phyloP scores from a whole-genome alignment of 768 basidiomycete genomes.

The Xerocomus spinulosus region DNA sequence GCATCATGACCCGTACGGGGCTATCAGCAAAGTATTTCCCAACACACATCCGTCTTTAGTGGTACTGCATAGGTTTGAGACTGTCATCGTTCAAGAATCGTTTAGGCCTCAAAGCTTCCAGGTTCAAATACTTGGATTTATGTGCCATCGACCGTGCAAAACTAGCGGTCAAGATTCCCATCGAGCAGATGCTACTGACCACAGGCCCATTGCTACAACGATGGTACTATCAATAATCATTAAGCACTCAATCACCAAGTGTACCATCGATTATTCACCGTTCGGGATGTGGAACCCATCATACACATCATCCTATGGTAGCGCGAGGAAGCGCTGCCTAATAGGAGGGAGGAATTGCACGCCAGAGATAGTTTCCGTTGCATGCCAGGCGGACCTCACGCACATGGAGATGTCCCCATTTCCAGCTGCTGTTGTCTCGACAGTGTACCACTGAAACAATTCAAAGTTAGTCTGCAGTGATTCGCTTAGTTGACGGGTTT shows the following conservation, averaged over 20 bases:
- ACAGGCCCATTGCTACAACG: slow-evolving; percentile 1
- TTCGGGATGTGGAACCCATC: slow-evolving; percentile 9
- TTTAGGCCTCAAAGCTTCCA: slow-evolving; percentile 3
- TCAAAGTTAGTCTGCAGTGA: too few species aligned
- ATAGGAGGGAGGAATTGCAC: too few species aligned
- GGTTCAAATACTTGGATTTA: slow-evolving; percentile 2
- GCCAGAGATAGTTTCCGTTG: too few species aligned
- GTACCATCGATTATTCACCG: background rate
- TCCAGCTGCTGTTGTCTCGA: too few species aligned
- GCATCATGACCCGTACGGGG: slow-evolving; percentile 3
- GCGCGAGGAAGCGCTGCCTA: slow-evolving; percentile 1
- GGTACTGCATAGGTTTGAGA: background rate
- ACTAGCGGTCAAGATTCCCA: background rate
- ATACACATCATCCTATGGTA: slow-evolving; percentile 5
- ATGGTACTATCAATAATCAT: background rate
- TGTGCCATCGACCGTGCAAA: slow-evolving; percentile 3
- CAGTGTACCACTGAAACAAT: too few species aligned
- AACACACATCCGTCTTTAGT: slow-evolving; percentile 19
- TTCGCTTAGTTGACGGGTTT: too few species aligned
- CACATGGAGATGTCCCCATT: too few species aligned
- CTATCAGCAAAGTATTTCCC: slow-evolving; percentile 17
- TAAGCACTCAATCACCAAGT: background rate
- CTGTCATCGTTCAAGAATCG: slow-evolving; percentile 5
- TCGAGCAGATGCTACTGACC: slow-evolving; percentile 2
- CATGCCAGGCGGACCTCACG: too few species aligned